Evolutionary conservation across 306 rosid genomes (phyloP).

Genomic region (Pachyrhizus erosus): DNA sequence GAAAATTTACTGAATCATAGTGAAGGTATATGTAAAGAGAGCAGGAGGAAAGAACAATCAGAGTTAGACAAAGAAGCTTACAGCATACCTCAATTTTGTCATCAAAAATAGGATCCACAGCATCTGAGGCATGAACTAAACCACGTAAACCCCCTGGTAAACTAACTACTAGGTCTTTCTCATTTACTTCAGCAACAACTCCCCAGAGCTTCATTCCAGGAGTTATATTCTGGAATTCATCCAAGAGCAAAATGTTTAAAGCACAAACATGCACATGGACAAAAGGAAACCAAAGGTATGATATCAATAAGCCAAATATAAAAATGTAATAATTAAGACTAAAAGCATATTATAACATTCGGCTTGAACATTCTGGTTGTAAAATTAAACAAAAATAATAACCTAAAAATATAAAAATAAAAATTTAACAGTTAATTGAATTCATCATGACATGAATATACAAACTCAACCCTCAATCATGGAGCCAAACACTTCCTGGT

Average conservation of each 20-base stretch:
- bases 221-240: conserved; percentile 66
- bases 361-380: not conserved
- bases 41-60: not conserved
- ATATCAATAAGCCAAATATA: not conserved
- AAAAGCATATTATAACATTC: not conserved
- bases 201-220: conserved; percentile 98
- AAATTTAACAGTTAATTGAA: not conserved
- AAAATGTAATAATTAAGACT: not conserved
- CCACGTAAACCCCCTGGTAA: conserved; percentile 96
- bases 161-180: conserved; percentile 82
- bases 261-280: not conserved
- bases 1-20: not conserved
- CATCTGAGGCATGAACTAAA: conserved; percentile 80
- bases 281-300: not conserved
- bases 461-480: conserved; percentile 7
- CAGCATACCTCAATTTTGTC: conserved; percentile 58
- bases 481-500: not conserved
- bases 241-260: conserved; percentile 17
- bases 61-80: not conserved
- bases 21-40: not conserved
- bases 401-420: not conserved
- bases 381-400: not conserved
- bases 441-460: not conserved
- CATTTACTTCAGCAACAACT: conserved; percentile 89
- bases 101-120: conserved; percentile 67